These are phyloP conservation scores for Yamagishiella unicocca DNA, from an alignment of 139 green algal species.

Conservation along the genomic window DNA sequence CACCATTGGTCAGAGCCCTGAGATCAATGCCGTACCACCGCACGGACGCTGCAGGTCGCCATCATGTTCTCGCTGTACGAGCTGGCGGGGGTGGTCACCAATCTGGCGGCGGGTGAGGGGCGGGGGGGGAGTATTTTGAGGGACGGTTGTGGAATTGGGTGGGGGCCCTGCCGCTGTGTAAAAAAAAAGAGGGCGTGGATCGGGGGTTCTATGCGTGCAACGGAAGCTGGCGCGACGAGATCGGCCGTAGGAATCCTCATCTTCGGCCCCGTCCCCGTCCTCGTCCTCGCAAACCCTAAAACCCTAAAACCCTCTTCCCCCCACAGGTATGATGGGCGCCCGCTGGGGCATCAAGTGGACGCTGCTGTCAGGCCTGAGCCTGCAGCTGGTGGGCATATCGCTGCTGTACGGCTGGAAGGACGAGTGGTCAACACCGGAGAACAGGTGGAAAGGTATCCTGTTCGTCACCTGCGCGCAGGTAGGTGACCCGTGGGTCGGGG, in stretches of 20 bases:
- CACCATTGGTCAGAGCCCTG: neutral
- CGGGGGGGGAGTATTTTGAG: neutral
- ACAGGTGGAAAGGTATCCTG: conserved; percentile 72
- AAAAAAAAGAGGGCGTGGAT: too few species aligned
- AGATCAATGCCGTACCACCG: too few species aligned
- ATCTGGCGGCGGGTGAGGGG: conserved; percentile 75
- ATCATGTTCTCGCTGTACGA: conserved; percentile 91
- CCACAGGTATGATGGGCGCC: conserved; percentile 60
- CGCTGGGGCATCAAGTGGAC: conserved; percentile 88
- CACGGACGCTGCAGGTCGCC: conserved; percentile 77
- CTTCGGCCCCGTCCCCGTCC: too few species aligned
- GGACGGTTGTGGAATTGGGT: too few species aligned
- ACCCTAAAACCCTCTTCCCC: too few species aligned
- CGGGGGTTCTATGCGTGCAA: too few species aligned
- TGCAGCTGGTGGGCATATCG: conserved; percentile 78
- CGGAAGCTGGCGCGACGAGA: too few species aligned
- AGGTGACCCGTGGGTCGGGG: too few species aligned
- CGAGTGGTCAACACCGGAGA: conserved; percentile 44
- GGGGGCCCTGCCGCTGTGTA: too few species aligned
- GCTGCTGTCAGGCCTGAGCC: conserved; percentile 67
- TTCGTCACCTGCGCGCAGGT: conserved; percentile 77
- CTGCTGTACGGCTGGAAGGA: conserved; percentile 87
- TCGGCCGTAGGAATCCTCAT: too few species aligned
- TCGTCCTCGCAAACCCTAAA: too few species aligned
- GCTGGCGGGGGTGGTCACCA: conserved; percentile 84